Percentiles rank a stretch among this genome's conserved stretches.
These are phyloP conservation scores for Zasmidium citrigriseum DNA, from an alignment of 2,329 filamentous ascomycete species.

Conservation along the genomic window DNA sequence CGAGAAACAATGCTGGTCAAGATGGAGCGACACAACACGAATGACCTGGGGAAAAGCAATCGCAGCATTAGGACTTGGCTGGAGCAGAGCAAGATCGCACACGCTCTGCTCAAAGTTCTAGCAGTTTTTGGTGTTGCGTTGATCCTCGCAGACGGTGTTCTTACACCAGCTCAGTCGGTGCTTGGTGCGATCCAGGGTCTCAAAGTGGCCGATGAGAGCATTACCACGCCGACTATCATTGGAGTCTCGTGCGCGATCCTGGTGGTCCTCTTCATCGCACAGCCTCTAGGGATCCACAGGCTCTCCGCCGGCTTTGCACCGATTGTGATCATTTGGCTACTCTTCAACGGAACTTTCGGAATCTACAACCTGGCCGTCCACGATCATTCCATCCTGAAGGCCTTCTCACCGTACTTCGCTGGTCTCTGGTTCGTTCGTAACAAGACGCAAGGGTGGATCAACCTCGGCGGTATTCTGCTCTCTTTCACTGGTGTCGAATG, in stretches of 20 bases:
- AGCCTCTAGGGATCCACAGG: constrained; percentile 64
- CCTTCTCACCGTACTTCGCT: constrained; percentile 58
- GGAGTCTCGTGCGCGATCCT: constrained; percentile 66
- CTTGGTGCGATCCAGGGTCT: constrained; percentile 65
- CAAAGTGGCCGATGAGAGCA: constrained; percentile 57
- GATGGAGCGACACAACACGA: constrained; percentile 60
- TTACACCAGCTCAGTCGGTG: constrained; percentile 70
- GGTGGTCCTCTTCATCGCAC: constrained; percentile 61
- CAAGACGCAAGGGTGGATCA: constrained; percentile 61
- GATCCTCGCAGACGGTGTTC: constrained; percentile 66
- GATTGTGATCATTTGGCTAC: constrained; percentile 64
- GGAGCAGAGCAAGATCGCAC: constrained; percentile 56
- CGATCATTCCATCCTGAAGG: constrained; percentile 52
- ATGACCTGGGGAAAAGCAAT: constrained; percentile 56
- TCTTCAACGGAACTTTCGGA: constrained; percentile 64
- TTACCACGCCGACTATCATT: constrained; percentile 59
- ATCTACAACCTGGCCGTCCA: constrained; percentile 57
- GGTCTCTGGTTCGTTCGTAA: constrained; percentile 62
- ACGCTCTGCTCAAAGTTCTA: constrained; percentile 58
- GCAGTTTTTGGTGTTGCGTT: constrained; percentile 67
- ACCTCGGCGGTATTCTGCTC: constrained; percentile 66
- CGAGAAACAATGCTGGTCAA: constrained; percentile 55
- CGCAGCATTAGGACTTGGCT: constrained; percentile 57
- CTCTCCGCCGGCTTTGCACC: constrained; percentile 65
- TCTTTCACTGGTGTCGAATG: constrained; percentile 76